Evolutionary conservation across 2,329 filamentous ascomycete genomes (phyloP), one percentile per base, ranked within the genome.

Genomic region (Aspergillus japonicus): DNA sequence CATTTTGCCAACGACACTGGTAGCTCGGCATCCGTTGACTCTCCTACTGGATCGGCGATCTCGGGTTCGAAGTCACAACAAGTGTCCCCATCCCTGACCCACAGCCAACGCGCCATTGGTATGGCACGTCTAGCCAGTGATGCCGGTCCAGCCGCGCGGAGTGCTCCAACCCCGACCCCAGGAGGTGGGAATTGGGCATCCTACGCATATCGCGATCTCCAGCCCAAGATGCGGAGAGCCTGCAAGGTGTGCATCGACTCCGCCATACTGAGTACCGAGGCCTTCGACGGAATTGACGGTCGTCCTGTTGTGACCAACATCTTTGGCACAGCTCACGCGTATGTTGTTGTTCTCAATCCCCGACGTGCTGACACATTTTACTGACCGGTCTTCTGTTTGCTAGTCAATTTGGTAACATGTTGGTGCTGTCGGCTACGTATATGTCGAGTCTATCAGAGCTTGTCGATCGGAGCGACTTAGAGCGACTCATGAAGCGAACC

Each of bases 391-490:
- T 23, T 8, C 14, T 21, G 24, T 54, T 59, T 64, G 67, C 74
- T 63, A 96, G 93, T 5, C 95, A 99, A 91, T 99, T 96, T 81
- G 94, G 95, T 60, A 98, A 98, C 73, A 86, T 97, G 70, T 82
- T 98, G 52, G 91, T 96, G n/a, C 85, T 99, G 2, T 87, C 91
- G 26, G 92, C 94, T 1, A 90, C 89, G 3, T 93, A 87, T 75
- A 85, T 83, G 62, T 90, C 94, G 50, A 83, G 81, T 4, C 82
- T 96, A 1, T 77, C 77, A 5, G 73, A 78, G 5, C 83, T 86
- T 31, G 82, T 96, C 21, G 74, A 85, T 3, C 76, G 78, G 51
- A 73, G 82, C 0, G 76, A 80, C 2, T 78, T 96, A 7, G 78
- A 83, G 49, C 71, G 75, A 1, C 82, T 96, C 0, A 86, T 96